Evolutionary conservation across 139 green algal species (phyloP).

Genomic region (Raphidocelis subcapitata): DNA sequence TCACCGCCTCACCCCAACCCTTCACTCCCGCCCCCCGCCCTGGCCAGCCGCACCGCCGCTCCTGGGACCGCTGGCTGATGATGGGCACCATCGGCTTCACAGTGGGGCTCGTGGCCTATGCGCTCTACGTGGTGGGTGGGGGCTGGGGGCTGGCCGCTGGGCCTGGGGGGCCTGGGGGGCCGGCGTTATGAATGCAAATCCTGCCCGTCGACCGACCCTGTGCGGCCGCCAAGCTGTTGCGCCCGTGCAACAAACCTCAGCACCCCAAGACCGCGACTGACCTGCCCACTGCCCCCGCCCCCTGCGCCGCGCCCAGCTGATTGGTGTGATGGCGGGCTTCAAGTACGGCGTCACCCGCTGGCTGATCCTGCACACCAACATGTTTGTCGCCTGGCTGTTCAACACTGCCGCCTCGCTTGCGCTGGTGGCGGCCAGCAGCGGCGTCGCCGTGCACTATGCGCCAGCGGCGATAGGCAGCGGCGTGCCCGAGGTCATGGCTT

Average conservation of each 20-base stretch:
- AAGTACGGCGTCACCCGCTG: slow-evolving; percentile 73
- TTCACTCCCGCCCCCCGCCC: not conserved
- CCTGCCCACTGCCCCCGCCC: not conserved
- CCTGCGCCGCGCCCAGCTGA: slow-evolving; percentile 35
- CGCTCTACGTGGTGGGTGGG: slow-evolving; percentile 61
- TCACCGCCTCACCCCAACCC: too few relatives aligned
- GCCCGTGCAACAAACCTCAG: too few relatives aligned
- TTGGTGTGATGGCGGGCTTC: slow-evolving; percentile 56
- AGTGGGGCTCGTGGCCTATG: slow-evolving; percentile 70
- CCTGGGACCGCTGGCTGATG: slow-evolving; percentile 87
- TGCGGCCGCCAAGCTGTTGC: too few relatives aligned
- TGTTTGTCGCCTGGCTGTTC: slow-evolving; percentile 79
- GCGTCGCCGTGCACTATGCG: slow-evolving; percentile 71
- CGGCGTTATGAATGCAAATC: too few relatives aligned
- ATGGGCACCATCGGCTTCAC: slow-evolving; percentile 80
- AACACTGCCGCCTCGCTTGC: slow-evolving; percentile 60
- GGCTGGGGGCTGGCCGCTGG: too few relatives aligned
- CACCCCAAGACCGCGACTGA: too few relatives aligned
- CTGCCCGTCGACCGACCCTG: too few relatives aligned
- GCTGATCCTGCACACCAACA: slow-evolving; percentile 47
- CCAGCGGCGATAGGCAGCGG: slow-evolving; percentile 67
- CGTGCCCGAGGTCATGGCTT: slow-evolving; percentile 87
- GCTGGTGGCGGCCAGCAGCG: slow-evolving; percentile 67
- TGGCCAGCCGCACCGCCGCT: slow-evolving; percentile 53
- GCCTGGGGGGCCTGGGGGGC: too few relatives aligned